Percentiles rank a stretch among this genome's conserved stretches.
Evolutionary conservation across 2,329 filamentous ascomycete species (phyloP).

Genomic region (Botrytis byssoidea): DNA sequence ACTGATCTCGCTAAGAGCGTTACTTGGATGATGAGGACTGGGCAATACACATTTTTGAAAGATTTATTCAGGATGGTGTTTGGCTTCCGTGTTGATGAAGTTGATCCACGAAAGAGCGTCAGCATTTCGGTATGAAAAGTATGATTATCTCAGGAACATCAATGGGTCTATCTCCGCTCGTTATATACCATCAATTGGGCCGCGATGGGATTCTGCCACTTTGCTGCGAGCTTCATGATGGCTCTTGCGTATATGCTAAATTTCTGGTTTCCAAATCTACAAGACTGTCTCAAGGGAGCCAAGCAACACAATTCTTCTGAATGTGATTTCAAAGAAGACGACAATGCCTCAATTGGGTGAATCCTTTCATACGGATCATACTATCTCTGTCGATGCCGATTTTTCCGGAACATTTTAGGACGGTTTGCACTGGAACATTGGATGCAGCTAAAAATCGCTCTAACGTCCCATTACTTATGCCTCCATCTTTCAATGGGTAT

Average conservation of each 20-base stretch:
- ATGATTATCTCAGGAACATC: background rate
- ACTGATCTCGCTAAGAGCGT: slow-evolving; percentile 80
- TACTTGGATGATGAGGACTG: slow-evolving; percentile 67
- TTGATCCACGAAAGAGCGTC: slow-evolving; percentile 62
- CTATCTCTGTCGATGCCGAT: background rate
- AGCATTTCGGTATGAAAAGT: slow-evolving; percentile 55
- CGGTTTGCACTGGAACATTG: background rate
- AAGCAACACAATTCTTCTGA: background rate
- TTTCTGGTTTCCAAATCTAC: background rate
- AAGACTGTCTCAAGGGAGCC: background rate
- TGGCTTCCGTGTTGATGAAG: slow-evolving; percentile 78
- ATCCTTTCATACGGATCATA: background rate
- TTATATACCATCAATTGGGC: background rate
- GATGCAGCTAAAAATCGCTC: too few species aligned
- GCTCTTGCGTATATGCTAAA: background rate
- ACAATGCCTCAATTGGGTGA: too few species aligned
- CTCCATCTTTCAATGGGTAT: background rate
- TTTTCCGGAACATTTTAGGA: too few species aligned
- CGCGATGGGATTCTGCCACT: background rate
- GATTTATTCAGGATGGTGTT: slow-evolving; percentile 85
- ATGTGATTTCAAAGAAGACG: background rate
- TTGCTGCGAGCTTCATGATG: background rate
- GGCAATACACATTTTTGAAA: slow-evolving; percentile 74
- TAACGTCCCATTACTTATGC: too few species aligned
- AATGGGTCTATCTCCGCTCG: background rate